Percentiles rank a stretch among this genome's conserved stretches.
phyloP scores from a whole-genome alignment of 345 rosid genomes.

The Moricandia moricandioides region DNA sequence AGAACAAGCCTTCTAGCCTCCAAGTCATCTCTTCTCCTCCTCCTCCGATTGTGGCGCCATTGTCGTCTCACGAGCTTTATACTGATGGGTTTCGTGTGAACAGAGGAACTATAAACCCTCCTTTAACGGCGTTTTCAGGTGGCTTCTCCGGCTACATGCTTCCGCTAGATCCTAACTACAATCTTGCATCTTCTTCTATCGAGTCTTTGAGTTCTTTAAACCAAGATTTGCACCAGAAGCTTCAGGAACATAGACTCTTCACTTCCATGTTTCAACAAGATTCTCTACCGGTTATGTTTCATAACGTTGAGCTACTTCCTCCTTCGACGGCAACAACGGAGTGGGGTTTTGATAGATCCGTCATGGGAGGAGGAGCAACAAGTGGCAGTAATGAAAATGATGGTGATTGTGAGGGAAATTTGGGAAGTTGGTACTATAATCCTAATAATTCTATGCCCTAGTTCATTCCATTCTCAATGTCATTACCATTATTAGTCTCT shows the following conservation, averaged over 20 bases:
- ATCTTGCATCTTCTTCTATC: constrained; percentile 57
- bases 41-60: constrained; percentile 36
- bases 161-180: constrained; percentile 43
- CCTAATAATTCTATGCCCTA: constrained; percentile 10
- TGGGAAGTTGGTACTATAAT: constrained; percentile 25
- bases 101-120: constrained; percentile 27
- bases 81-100: constrained; percentile 52
- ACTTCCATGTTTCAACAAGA: constrained; percentile 52
- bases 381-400: constrained; percentile 24
- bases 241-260: constrained; percentile 85
- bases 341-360: constrained; percentile 24
- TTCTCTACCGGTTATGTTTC: constrained; percentile 56
- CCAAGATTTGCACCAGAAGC: constrained; percentile 91
- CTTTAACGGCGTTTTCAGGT: constrained; percentile 39
- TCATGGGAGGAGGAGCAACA: constrained; percentile 5
- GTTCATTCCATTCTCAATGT: neutral
- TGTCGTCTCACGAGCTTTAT: constrained; percentile 54
- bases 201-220: constrained; percentile 85
- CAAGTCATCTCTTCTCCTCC: constrained; percentile 50
- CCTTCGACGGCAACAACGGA: constrained; percentile 9
- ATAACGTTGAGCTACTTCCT: constrained; percentile 47
- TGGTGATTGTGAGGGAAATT: constrained; percentile 14
- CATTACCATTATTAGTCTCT: constrained; percentile 13
- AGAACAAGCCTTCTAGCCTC: constrained; percentile 51
- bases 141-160: constrained; percentile 43